A percentile compares a stretch with the other conserved stretches of the same genome.
These are phyloP conservation scores for Plasmopara viticola DNA, from an alignment of 352 stramenopile genomes.

Conservation along the genomic window DNA sequence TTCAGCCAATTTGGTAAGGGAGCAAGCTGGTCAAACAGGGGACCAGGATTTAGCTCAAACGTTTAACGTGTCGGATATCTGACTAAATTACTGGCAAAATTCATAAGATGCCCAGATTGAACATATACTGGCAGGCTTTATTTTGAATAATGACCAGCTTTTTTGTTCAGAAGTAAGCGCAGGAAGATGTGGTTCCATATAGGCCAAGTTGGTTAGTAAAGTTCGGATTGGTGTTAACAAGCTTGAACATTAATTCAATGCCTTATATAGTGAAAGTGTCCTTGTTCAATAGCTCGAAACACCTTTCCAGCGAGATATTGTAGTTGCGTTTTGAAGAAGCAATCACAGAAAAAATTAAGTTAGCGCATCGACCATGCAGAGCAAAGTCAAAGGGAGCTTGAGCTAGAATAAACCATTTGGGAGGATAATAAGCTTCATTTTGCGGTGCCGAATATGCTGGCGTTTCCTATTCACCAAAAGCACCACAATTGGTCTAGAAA, in stretches of 20 bases:
- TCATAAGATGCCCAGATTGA: background rate
- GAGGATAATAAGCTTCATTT: background rate
- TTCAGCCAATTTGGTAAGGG: background rate
- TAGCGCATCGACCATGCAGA: background rate
- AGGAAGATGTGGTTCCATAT: slow-evolving; percentile 7
- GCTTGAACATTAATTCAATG: slow-evolving; percentile 6
- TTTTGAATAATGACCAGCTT: background rate
- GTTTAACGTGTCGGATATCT: background rate
- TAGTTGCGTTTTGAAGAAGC: background rate
- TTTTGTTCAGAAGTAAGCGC: background rate
- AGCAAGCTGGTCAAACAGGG: background rate
- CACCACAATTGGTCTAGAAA: background rate
- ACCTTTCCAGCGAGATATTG: background rate
- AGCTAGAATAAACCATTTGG: slow-evolving; percentile 5
- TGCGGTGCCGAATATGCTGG: slow-evolving; percentile 5
- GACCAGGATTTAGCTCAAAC: background rate
- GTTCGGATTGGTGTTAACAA: background rate
- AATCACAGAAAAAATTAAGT: slow-evolving; percentile 15
- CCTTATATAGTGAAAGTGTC: background rate
- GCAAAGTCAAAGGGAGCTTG: background rate
- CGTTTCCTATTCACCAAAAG: slow-evolving; percentile 8
- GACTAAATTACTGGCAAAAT: background rate
- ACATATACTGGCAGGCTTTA: background rate
- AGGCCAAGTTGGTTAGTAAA: slow-evolving; percentile 3
- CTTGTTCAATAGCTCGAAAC: background rate